These are phyloP conservation scores for Myxozyma neotropica DNA, from an alignment of 805 yeast genomes.

Conservation along the genomic window DNA sequence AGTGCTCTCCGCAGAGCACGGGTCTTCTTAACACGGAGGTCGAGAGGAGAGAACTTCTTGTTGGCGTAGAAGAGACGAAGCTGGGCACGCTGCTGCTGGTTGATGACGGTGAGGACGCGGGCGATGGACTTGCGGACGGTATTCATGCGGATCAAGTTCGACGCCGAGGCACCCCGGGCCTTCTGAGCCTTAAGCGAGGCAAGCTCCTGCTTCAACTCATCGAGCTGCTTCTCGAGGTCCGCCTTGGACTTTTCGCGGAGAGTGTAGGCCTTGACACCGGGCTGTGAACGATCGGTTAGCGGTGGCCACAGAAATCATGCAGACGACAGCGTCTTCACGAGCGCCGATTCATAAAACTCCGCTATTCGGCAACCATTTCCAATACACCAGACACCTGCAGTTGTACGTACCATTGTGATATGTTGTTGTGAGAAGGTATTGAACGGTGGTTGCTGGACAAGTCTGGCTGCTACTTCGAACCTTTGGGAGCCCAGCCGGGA, in stretches of 20 bases:
- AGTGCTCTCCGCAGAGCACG: slow-evolving; percentile 99
- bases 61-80: slow-evolving; percentile 92
- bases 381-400: neutral
- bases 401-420: slow-evolving; percentile 9
- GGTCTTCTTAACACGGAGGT: slow-evolving; percentile 99
- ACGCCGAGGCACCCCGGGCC: slow-evolving; percentile 77
- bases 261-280: slow-evolving; percentile 80
- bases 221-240: slow-evolving; percentile 90
- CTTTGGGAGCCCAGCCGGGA: neutral
- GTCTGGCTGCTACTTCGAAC: neutral
- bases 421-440: slow-evolving; percentile 1
- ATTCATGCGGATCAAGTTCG: slow-evolving; percentile 76
- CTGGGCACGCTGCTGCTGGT: slow-evolving; percentile 92
- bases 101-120: slow-evolving; percentile 94
- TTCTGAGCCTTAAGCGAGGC: slow-evolving; percentile 96
- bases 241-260: slow-evolving; percentile 96
- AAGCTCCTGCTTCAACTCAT: slow-evolving; percentile 94
- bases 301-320: too few species aligned
- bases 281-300: slow-evolving; percentile 6
- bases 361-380: neutral
- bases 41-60: slow-evolving; percentile 91
- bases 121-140: slow-evolving; percentile 98
- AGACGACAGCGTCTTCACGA: neutral
- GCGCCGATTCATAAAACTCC: too few species aligned
- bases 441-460: slow-evolving; percentile 13